Conservation (phyloP, 768 basidiomycete genomes). For the Auriscalpium microsporum region DNA sequence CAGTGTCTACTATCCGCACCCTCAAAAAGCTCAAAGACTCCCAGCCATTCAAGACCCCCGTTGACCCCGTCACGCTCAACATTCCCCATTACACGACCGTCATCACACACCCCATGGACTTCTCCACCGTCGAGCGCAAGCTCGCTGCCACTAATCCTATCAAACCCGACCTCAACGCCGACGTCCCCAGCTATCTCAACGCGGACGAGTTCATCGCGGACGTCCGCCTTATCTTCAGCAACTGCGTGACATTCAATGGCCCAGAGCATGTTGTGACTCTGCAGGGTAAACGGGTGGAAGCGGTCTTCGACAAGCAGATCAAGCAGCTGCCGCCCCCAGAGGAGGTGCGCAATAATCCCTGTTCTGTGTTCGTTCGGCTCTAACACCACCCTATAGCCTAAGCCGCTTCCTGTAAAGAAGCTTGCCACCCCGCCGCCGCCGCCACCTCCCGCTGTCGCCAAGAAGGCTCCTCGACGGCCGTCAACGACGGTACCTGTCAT, state of each 20-base stretch:
- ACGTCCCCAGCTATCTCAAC: slow-evolving; percentile 67
- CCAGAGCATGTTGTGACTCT: slow-evolving; percentile 70
- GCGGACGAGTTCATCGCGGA: slow-evolving; percentile 80
- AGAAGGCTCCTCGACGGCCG: slow-evolving; percentile 49
- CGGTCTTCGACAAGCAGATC: slow-evolving; percentile 80
- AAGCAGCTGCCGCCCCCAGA: slow-evolving; percentile 72
- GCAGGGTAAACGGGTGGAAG: slow-evolving; percentile 79
- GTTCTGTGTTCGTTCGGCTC: neutral
- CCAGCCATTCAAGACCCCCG: slow-evolving; percentile 72
- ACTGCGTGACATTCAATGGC: slow-evolving; percentile 89
- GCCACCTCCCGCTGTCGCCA: slow-evolving; percentile 35
- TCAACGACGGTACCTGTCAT: slow-evolving; percentile 80
- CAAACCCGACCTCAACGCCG: slow-evolving; percentile 62
- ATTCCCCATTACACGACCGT: slow-evolving; percentile 85
- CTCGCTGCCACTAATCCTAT: slow-evolving; percentile 67
- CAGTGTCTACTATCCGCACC: slow-evolving; percentile 64
- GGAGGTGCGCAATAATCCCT: slow-evolving; percentile 46
- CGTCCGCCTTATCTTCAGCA: slow-evolving; percentile 81
- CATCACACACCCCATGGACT: slow-evolving; percentile 90
- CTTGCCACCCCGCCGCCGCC: slow-evolving; percentile 28
- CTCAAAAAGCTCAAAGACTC: slow-evolving; percentile 86
- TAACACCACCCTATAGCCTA: slow-evolving; percentile 27
- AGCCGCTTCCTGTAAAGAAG: slow-evolving; percentile 39
- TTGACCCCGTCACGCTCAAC: slow-evolving; percentile 76
- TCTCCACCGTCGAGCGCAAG: slow-evolving; percentile 87